Evolutionary conservation across 495 filamentous ascomycete genomes (phyloP).

Genomic region (Hypoxylon rickii): DNA sequence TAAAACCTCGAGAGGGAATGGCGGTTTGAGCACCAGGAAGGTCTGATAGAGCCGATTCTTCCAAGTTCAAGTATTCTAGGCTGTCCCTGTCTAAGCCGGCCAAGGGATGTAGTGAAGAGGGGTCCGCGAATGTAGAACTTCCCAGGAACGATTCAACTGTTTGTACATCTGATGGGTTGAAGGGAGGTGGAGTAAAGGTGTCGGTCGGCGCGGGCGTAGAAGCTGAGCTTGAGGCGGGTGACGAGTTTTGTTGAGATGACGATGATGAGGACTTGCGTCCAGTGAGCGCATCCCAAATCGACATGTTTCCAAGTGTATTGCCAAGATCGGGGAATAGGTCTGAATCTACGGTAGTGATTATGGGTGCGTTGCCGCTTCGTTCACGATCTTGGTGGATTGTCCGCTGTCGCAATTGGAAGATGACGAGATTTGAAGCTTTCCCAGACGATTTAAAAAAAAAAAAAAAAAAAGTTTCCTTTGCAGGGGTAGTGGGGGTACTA

Average conservation of each 20-base stretch:
- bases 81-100: conserved; percentile 89
- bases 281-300: conserved; percentile 85
- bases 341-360: background rate
- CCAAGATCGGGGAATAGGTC: background rate
- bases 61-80: conserved; percentile 90
- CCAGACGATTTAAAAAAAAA: background rate
- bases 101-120: conserved; percentile 87
- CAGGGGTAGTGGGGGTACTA: conserved; percentile 4
- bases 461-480: conserved; percentile 19
- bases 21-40: conserved; percentile 85
- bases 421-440: conserved; percentile 16
- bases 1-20: conserved; percentile 93
- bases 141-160: conserved; percentile 83
- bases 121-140: conserved; percentile 73
- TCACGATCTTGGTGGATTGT: conserved; percentile 2
- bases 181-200: conserved; percentile 60
- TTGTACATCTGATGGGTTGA: conserved; percentile 70
- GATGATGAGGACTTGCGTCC: conserved; percentile 72
- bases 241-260: conserved; percentile 39
- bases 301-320: conserved; percentile 53
- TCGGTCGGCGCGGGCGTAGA: conserved; percentile 45
- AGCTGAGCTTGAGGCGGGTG: conserved; percentile 34
- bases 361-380: conserved; percentile 6
- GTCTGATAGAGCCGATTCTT: conserved; percentile 86
- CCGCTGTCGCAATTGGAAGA: conserved; percentile 16